phyloP scores from a whole-genome alignment of 2,329 filamentous ascomycete species.

The Cercospora beticola region DNA sequence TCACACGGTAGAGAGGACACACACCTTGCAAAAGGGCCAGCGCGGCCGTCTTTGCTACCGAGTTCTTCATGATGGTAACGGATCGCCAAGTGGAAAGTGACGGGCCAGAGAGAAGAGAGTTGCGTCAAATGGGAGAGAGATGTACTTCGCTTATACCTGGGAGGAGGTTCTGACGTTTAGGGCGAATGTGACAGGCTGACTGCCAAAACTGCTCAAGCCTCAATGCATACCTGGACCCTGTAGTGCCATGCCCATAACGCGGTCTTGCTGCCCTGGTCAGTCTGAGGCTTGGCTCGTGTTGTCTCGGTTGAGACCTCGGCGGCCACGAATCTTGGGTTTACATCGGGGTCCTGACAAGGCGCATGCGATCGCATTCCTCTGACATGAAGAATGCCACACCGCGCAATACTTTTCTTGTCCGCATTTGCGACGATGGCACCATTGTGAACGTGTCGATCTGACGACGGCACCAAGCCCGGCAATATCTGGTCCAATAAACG shows the following conservation, averaged over 20 bases:
- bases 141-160: not conserved
- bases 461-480: not conserved
- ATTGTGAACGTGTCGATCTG: not conserved
- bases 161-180: not conserved
- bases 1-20: not conserved
- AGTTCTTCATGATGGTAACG: conserved; percentile 3
- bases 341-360: not conserved
- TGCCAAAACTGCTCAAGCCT: not conserved
- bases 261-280: conserved; percentile 1
- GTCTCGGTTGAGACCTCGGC: not conserved
- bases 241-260: conserved; percentile 4
- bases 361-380: not conserved
- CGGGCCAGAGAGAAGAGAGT: not conserved
- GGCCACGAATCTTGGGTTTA: conserved; percentile 6
- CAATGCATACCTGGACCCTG: conserved; percentile 1
- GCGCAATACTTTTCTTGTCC: not conserved
- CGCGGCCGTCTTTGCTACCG: not conserved
- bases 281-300: not conserved
- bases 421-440: not conserved
- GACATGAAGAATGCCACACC: not conserved
- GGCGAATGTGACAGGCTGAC: not conserved
- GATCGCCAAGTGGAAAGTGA: not conserved
- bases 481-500: not conserved
- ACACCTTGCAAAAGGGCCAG: conserved; percentile 8
- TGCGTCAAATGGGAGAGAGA: not conserved